Evolutionary conservation across 1,139 yeast species (phyloP).

Genomic region (Scheffersomyces parashehatae): DNA sequence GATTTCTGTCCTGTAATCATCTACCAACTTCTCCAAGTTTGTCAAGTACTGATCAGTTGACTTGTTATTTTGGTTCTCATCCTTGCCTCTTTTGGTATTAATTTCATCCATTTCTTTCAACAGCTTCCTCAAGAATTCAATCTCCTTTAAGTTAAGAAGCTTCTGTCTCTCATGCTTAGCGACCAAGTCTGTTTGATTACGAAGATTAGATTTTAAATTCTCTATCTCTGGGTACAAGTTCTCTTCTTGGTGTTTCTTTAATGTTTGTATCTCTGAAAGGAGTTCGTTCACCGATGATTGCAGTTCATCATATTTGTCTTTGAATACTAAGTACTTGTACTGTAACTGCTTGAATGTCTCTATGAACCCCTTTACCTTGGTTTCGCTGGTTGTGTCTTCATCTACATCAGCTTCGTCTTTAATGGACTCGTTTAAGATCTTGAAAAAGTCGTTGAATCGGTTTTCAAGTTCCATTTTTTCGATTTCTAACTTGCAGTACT

Average conservation of each 20-base stretch:
- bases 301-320: conserved; percentile 35
- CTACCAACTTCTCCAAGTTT: conserved; percentile 53
- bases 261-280: conserved; percentile 4
- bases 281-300: conserved; percentile 23
- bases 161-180: conserved; percentile 55
- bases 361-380: conserved; percentile 29
- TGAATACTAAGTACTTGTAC: conserved; percentile 38
- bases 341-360: conserved; percentile 34
- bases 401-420: conserved; percentile 16
- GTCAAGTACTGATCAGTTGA: conserved; percentile 37
- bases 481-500: conserved; percentile 52
- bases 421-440: conserved; percentile 25
- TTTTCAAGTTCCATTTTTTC: conserved; percentile 50
- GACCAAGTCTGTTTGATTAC: conserved; percentile 28
- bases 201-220: background rate
- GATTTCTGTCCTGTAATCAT: conserved; percentile 57
- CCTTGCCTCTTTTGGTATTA: conserved; percentile 18
- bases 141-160: conserved; percentile 58
- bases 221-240: background rate
- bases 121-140: conserved; percentile 54
- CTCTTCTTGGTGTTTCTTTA: background rate
- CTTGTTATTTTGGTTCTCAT: conserved; percentile 16
- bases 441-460: conserved; percentile 37
- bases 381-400: conserved; percentile 15
- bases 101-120: conserved; percentile 34